These are phyloP conservation scores for Taxawa tesnikishii DNA, from an alignment of 2,329 filamentous ascomycete genomes.

Conservation along the genomic window DNA sequence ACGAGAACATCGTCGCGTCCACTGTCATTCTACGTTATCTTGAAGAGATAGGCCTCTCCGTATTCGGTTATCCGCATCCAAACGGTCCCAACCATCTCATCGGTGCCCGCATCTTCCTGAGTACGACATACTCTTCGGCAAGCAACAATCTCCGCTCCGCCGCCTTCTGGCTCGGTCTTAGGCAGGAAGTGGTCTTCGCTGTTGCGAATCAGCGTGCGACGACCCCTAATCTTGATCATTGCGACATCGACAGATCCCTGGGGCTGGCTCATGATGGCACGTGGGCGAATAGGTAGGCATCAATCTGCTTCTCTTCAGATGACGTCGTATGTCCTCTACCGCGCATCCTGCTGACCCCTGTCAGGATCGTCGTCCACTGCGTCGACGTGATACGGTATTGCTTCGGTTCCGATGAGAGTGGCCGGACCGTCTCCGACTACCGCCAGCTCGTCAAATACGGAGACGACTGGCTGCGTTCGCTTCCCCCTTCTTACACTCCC, in stretches of 20 bases:
- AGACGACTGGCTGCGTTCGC: not conserved
- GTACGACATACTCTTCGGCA: constrained; percentile 16
- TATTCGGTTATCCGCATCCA: too few relatives aligned
- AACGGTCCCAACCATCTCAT: constrained; percentile 16
- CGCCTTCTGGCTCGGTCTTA: constrained; percentile 44
- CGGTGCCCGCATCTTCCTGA: constrained; percentile 22
- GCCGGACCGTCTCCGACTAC: not conserved
- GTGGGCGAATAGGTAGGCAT: constrained; percentile 52
- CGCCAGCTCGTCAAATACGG: not conserved
- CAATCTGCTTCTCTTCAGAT: too few relatives aligned
- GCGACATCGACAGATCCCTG: constrained; percentile 40
- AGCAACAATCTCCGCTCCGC: constrained; percentile 31
- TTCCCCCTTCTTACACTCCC: too few relatives aligned
- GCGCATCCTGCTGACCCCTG: too few relatives aligned
- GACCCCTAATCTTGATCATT: constrained; percentile 38
- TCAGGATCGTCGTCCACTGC: constrained; percentile 48
- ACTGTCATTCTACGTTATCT: constrained; percentile 45
- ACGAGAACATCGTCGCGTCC: constrained; percentile 42
- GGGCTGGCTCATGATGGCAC: constrained; percentile 37
- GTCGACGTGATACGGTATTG: constrained; percentile 54
- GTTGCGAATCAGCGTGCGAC: constrained; percentile 28
- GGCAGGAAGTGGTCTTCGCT: constrained; percentile 48
- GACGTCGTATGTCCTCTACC: too few relatives aligned
- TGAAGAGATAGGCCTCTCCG: constrained; percentile 39
- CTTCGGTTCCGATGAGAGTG: constrained; percentile 39